Evolutionary conservation across 768 basidiomycete genomes (phyloP), one percentile per base, ranked within the genome.

Genomic region (Boletus patriciae): DNA sequence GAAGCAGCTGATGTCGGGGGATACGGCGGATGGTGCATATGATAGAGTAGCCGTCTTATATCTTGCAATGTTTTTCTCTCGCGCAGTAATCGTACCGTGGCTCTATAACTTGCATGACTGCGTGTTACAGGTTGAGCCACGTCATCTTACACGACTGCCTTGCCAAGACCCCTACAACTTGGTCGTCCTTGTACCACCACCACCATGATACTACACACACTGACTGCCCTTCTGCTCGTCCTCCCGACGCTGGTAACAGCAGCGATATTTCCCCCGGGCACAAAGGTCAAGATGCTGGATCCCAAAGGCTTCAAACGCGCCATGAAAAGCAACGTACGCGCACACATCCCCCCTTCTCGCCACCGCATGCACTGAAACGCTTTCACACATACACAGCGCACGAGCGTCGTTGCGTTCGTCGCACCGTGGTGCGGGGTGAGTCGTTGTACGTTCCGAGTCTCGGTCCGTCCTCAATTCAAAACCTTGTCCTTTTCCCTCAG

Each of bases 351-450:
- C 41, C 9, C n/a, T 12, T 41, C 9, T 37, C 15, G 6, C 10
- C 18, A n/a, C 21, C 29, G 23, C 19, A 49, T 52, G 18, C 18
- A 43, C 54, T 37, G 18, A 58, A 37, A 19, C 33, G 5, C 41
- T n/a, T 31, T 38, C 31, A 29, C 31, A 52, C 19, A 8, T 12
- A 37, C 46, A 11, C 62, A 92, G 91, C 77, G 82, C 73, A 88
- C 91, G 33, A 83, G 79, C 58, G 71, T 94, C 66, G 87, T 96
- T 18, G 94, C 92, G 2, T 97, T 95, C 67, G 88, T 94, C 13
- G 94, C 94, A n/a, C 90, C 93, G 4, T 96, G 94, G 94, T 94
- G 90, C 66, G 90, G 89, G 61, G 89, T 91, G 70, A 69, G 88
- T 61, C 37, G 34, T 10, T n/a, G 19, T 27, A 33, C 11, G 11